phyloP scores from a whole-genome alignment of 169 alveolate genomes.

The Eimeria praecox region DNA sequence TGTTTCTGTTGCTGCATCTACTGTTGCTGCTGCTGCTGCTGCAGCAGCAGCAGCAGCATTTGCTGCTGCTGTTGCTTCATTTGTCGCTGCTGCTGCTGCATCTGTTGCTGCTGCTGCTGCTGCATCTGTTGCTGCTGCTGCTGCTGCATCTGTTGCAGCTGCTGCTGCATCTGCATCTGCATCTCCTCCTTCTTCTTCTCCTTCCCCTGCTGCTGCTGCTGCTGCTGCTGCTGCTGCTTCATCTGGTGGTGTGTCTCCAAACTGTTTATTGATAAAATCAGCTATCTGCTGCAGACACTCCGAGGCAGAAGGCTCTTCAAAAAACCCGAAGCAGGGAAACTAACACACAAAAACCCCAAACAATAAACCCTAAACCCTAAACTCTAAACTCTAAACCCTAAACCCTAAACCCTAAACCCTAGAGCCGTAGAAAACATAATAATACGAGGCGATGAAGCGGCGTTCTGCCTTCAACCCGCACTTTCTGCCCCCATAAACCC shows the following conservation, averaged over 20 bases:
- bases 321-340: conserved; percentile 71
- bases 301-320: conserved; percentile 66
- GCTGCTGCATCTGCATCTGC: conserved; percentile 17
- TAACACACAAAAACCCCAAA: conserved; percentile 27
- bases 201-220: conserved; percentile 5
- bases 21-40: too few species aligned
- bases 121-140: neutral
- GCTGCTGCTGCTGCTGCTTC: too few species aligned
- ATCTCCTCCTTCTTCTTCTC: neutral
- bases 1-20: too few species aligned
- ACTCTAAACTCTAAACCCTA: neutral
- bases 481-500: neutral
- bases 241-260: neutral
- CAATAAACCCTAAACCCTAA: conserved; percentile 20
- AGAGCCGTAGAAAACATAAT: neutral
- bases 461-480: too few species aligned
- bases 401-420: neutral
- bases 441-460: too few species aligned
- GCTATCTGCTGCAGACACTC: conserved; percentile 45
- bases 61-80: too few species aligned
- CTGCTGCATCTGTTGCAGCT: neutral
- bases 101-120: too few species aligned
- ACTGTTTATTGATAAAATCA: neutral
- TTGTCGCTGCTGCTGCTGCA: too few species aligned
- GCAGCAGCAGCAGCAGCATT: too few species aligned